Evolutionary conservation across 164 flowering plant genomes (phyloP).

Genomic region (Tinospora cordifolia): DNA sequence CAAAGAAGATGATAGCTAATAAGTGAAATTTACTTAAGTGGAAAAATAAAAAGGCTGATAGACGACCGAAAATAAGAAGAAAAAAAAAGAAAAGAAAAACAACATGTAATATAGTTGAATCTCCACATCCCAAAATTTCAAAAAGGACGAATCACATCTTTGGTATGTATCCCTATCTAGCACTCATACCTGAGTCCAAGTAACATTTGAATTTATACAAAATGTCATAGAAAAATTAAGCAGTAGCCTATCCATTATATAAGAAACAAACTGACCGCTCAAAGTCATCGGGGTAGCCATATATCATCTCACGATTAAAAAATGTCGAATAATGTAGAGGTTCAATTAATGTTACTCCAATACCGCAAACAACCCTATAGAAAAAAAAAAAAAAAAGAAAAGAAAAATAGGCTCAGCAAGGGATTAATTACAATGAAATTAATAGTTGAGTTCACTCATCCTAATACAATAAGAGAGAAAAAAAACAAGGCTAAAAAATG

Average conservation of each 20-base stretch:
- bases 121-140: too few species aligned
- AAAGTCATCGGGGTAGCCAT: conserved; percentile 78
- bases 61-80: too few species aligned
- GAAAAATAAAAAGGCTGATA: too few species aligned
- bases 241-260: not conserved
- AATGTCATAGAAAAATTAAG: not conserved
- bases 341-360: conserved; percentile 68
- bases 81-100: too few species aligned
- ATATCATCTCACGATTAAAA: conserved; percentile 55
- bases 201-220: not conserved
- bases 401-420: not conserved
- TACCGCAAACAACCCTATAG: conserved; percentile 55
- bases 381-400: conserved; percentile 1
- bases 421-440: too few species aligned
- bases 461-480: not conserved
- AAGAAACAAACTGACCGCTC: conserved; percentile 48
- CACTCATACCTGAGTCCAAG: too few species aligned
- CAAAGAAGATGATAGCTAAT: too few species aligned
- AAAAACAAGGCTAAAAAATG: not conserved
- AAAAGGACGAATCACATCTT: too few species aligned
- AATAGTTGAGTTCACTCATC: not conserved
- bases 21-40: too few species aligned
- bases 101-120: too few species aligned
- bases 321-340: conserved; percentile 49
- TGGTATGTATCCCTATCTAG: too few species aligned